These are phyloP conservation scores for Hypoxylon cercidicola DNA, from an alignment of 495 filamentous ascomycete genomes.

Conservation along the genomic window DNA sequence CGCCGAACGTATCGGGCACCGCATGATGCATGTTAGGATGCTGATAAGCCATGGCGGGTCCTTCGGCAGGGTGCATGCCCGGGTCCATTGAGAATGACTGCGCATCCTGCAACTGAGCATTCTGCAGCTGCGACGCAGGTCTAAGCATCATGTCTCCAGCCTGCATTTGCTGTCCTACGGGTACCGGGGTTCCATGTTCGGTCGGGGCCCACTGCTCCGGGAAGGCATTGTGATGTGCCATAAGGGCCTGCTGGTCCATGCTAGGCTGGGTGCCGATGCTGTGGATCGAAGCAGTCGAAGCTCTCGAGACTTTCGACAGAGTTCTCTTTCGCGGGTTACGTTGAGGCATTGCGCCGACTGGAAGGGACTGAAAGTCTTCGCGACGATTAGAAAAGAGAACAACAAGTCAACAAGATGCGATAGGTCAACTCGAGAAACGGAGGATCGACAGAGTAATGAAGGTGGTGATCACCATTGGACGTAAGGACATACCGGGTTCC, in stretches of 20 bases:
- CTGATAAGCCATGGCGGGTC: constrained; percentile 60
- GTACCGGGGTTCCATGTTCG: constrained; percentile 57
- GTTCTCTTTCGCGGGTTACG: constrained; percentile 67
- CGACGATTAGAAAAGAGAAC: constrained; percentile 26
- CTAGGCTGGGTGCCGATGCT: constrained; percentile 74
- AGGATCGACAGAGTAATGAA: background rate
- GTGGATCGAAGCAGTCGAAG: constrained; percentile 84
- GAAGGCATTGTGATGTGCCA: constrained; percentile 62
- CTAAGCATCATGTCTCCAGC: constrained; percentile 74
- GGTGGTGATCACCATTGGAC: background rate
- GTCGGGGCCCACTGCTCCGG: constrained; percentile 63
- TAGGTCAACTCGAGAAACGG: background rate
- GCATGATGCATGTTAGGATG: constrained; percentile 64
- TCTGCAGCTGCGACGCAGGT: constrained; percentile 66
- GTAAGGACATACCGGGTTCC: constrained; percentile 36
- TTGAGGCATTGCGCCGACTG: constrained; percentile 41
- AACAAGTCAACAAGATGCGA: constrained; percentile 1
- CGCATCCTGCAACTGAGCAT: constrained; percentile 61
- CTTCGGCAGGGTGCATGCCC: constrained; percentile 61
- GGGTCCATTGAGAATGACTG: constrained; percentile 63
- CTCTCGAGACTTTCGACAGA: constrained; percentile 82
- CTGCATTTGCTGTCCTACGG: constrained; percentile 58
- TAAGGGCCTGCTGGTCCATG: constrained; percentile 65
- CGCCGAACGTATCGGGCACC: constrained; percentile 62
- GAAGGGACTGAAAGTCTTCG: constrained; percentile 33